These are phyloP conservation scores for Auricularia cornea DNA, from an alignment of 768 basidiomycete species.

Conservation along the genomic window DNA sequence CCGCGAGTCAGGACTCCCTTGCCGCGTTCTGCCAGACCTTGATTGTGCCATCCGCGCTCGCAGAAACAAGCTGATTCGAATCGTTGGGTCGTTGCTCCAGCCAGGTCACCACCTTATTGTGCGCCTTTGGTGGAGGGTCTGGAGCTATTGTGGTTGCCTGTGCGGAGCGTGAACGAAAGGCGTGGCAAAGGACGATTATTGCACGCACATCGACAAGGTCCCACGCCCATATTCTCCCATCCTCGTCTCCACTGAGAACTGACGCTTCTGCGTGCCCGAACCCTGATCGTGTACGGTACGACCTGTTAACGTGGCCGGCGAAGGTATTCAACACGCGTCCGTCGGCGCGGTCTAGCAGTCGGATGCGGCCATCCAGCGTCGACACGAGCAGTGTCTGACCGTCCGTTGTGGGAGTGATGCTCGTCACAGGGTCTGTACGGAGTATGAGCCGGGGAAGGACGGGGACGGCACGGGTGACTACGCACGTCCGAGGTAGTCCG, in stretches of 20 bases:
- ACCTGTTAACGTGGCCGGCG: constrained; percentile 60
- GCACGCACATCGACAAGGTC: constrained; percentile 76
- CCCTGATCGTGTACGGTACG: constrained; percentile 72
- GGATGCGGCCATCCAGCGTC: constrained; percentile 75
- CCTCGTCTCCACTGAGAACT: constrained; percentile 84
- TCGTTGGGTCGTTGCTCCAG: constrained; percentile 83
- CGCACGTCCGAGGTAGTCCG: constrained; percentile 88
- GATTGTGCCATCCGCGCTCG: constrained; percentile 84
- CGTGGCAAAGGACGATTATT: background rate
- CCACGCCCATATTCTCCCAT: constrained; percentile 87
- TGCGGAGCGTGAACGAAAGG: background rate
- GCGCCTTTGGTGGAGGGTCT: constrained; percentile 68
- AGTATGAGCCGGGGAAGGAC: background rate
- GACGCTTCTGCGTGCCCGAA: constrained; percentile 79
- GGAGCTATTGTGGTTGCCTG: constrained; percentile 66
- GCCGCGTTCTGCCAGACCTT: constrained; percentile 90
- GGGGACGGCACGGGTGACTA: constrained; percentile 10
- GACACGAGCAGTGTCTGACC: constrained; percentile 72
- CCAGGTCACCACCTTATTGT: constrained; percentile 81
- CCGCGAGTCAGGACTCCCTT: too few relatives aligned
- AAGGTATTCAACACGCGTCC: constrained; percentile 86
- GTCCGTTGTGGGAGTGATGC: constrained; percentile 73
- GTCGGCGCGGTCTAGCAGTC: constrained; percentile 74
- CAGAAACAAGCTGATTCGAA: constrained; percentile 75
- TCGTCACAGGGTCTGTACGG: constrained; percentile 77